Evolutionary conservation across 2,329 filamentous ascomycete species (phyloP).

Genomic region (Hymenoscyphus albidus): DNA sequence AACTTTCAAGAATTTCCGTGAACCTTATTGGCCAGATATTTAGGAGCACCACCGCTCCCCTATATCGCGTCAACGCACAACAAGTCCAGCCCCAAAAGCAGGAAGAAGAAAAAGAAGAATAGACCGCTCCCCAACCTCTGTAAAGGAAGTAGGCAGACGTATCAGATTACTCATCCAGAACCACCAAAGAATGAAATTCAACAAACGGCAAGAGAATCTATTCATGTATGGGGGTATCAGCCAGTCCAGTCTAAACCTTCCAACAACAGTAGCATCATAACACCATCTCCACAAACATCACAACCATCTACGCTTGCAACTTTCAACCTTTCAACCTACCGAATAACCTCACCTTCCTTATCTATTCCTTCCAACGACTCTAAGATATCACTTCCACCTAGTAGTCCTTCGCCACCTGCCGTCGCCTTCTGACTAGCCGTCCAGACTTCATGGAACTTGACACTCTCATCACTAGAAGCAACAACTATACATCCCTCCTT

Average conservation of each 20-base stretch:
- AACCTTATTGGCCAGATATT: no score
- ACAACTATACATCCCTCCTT: conserved; percentile 85
- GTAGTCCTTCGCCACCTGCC: conserved; percentile 52
- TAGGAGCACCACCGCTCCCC: no score
- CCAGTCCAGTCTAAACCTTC: conserved; percentile 5
- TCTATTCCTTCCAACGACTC: conserved; percentile 79
- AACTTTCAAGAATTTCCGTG: no score
- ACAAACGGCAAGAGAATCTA: neutral
- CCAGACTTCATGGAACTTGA: conserved; percentile 97
- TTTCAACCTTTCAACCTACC: conserved; percentile 38
- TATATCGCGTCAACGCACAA: no score
- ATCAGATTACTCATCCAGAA: no score
- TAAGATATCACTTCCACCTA: conserved; percentile 81
- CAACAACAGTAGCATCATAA: neutral
- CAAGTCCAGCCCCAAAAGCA: no score
- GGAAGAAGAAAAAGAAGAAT: neutral
- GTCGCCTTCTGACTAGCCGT: conserved; percentile 55
- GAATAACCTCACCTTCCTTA: conserved; percentile 67
- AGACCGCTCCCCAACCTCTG: neutral
- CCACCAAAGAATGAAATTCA: neutral
- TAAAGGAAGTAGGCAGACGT: no score
- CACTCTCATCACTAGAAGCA: conserved; percentile 83
- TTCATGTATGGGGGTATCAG: conserved; percentile 5
- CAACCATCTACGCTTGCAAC: neutral
- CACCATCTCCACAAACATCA: neutral